Evolutionary conservation across 2,329 filamentous ascomycete genomes (phyloP).

Genomic region (Trichoderma simmonsii): DNA sequence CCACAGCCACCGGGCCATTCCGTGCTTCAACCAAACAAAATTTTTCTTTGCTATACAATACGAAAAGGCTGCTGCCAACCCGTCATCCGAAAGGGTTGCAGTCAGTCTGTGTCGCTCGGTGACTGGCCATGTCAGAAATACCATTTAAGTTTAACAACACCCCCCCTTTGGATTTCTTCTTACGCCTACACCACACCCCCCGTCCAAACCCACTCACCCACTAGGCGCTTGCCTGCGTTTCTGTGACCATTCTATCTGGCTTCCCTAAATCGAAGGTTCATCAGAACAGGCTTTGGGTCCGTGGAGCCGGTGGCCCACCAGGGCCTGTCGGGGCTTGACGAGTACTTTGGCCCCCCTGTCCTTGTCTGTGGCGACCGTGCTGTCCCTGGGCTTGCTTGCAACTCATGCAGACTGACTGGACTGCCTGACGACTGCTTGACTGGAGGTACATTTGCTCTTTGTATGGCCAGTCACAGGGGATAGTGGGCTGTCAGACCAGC

Average conservation of each 20-base stretch:
- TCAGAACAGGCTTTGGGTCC: conserved; percentile 22
- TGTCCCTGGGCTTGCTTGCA: conserved; percentile 15
- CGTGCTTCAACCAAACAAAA: neutral
- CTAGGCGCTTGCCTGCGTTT: conserved; percentile 27
- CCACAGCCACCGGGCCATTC: neutral
- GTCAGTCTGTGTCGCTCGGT: conserved; percentile 12
- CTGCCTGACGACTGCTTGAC: neutral
- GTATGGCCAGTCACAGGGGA: neutral
- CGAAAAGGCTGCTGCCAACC: conserved; percentile 2
- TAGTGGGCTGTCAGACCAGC: conserved; percentile 21
- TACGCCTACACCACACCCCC: conserved; percentile 2
- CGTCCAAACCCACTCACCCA: conserved; percentile 11
- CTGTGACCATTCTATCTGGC: conserved; percentile 32
- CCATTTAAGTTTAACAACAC: neutral
- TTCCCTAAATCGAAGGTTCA: conserved; percentile 23
- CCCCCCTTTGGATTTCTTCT: neutral
- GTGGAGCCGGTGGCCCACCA: conserved; percentile 8
- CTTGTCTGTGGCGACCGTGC: conserved; percentile 17
- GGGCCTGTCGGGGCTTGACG: neutral
- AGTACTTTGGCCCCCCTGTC: conserved; percentile 11
- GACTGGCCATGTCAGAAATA: conserved; percentile 11
- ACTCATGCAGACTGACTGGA: conserved; percentile 11
- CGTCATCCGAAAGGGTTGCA: conserved; percentile 13
- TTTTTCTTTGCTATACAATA: neutral
- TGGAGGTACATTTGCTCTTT: neutral